Evolutionary conservation across 345 rosid species (phyloP), one percentile per base, ranked within the genome.

Genomic region (Nephelium lappaceum): DNA sequence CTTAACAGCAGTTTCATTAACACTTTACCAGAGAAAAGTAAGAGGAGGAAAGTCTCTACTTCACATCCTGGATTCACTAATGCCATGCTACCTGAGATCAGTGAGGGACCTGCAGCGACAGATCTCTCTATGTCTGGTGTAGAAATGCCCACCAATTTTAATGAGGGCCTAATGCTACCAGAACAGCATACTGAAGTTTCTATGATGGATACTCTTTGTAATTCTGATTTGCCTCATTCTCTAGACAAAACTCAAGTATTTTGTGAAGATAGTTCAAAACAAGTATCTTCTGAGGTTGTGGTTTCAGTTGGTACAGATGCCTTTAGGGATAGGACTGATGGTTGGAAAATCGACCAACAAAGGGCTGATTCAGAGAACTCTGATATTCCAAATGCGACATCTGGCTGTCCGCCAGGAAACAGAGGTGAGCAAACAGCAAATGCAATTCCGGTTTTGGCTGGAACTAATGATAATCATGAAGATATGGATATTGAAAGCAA

Each of bases 31-130:
- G 79, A 79, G 78, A 75, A 63, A 31, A 83, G 80, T 39, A 83
- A 82, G 78, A 78, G 81, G 69, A 80, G 83, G 68, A 84, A 81
- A 71, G 47, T 74, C 73, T 83, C 83, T 73, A 68, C 75, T 69
- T 73, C 78, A 43, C 78, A 74, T 82, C 75, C 74, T 74, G 86
- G 80, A 31, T 74, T 79, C 38, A 79, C 83, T 80, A 65, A 83
- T 80, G 72, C 65, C 51, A 76, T 63, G 76, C 74, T 79, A 47
- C 66, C 79, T 49, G 69, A 79, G 41, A 69, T 41, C 75, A 79
- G 76, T 16, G 87, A 76, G 67, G 77, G 58, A 23, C 65, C 79
- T 81, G 67, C 69, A 58, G 73, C 61, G 85, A 81, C 81, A 62
- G 77, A 81, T 76, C 61, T 69, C 70, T 61, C 75, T 64, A 23